Evolutionary conservation across 192 early-diverging fungal species (phyloP), one percentile per base, ranked within the genome.

Genomic region (Rhizoclosmatium globosum): DNA sequence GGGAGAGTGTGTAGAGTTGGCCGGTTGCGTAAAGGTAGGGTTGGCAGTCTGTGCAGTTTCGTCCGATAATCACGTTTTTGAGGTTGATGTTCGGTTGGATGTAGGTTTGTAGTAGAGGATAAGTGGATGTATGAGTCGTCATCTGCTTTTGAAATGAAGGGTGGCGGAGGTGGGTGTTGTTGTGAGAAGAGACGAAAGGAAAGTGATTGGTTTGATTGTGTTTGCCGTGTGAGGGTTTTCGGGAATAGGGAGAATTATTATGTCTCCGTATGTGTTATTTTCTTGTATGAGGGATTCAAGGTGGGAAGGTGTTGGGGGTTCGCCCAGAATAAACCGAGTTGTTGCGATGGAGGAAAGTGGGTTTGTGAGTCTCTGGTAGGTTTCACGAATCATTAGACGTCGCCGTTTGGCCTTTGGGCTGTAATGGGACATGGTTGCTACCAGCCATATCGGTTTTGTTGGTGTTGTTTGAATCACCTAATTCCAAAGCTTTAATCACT

Each of bases 41-140:
- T 43, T 68, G 21, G 67, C 67, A 68, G 21, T 42, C 67, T n/a
- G 67, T 42, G 45, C 67, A 68, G 43, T 68, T 68, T 68, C 67
- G 21, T 4, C 67, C 67, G 9, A 68, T 47, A 44, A 68, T 21
- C 15, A 46, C 19, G 17, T 42, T 19, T 15, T 23, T 15, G 9
- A 13, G 4, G 0, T 19, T 0, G 4, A 1, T n/a, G 1, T 68
- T 43, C 1, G 31, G 67, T 0, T 41, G 19, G 13, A 68, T n/a
- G 45, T 15, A 68, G 4, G 19, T 4, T 44, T 47, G 4, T 43
- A 15, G 45, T 42, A 68, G 13, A 42, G 4, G 67, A 13, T 13
- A 44, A n/a, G 43, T 45, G 43, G 45, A 68, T 68, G 45, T 42
- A 68, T 43, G 67, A 68, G 43, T 68, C 67, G 1, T 68, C 67